Percentiles rank a stretch among this genome's conserved stretches.
Conservation (phyloP, 305 asterid genomes). For the Fraxinus baroniana region DNA sequence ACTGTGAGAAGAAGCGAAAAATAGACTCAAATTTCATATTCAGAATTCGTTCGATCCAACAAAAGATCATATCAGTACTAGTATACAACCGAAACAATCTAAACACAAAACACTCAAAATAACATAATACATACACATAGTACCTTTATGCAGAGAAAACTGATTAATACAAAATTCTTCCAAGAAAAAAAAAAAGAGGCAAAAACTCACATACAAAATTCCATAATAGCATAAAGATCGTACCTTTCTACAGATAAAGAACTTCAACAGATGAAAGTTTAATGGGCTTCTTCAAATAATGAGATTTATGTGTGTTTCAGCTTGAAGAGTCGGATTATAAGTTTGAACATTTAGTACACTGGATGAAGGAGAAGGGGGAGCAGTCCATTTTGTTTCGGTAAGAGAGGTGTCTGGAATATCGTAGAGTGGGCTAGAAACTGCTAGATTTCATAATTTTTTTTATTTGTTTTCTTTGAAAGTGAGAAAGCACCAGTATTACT, state of each 20-base stretch:
- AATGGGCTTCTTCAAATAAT: background rate
- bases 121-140: background rate
- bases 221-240: background rate
- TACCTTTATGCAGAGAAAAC: background rate
- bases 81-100: background rate
- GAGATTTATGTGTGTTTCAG: background rate
- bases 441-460: slow-evolving; percentile 27
- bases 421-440: slow-evolving; percentile 39
- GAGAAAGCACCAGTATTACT: background rate
- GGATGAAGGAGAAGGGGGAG: background rate
- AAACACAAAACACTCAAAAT: background rate
- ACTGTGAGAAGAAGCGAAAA: background rate
- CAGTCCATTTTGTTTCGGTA: slow-evolving; percentile 25
- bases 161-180: background rate
- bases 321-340: background rate
- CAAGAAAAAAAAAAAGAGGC: too few relatives aligned
- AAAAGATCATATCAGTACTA: background rate
- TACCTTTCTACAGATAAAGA: slow-evolving; percentile 21
- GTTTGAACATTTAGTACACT: background rate
- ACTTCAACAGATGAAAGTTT: background rate
- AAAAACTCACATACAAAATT: background rate
- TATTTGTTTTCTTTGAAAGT: background rate
- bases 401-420: slow-evolving; percentile 39
- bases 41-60: background rate
- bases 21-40: background rate